Conservation (phyloP, 257 asterid genomes). For the Salvia rosmarinus region DNA sequence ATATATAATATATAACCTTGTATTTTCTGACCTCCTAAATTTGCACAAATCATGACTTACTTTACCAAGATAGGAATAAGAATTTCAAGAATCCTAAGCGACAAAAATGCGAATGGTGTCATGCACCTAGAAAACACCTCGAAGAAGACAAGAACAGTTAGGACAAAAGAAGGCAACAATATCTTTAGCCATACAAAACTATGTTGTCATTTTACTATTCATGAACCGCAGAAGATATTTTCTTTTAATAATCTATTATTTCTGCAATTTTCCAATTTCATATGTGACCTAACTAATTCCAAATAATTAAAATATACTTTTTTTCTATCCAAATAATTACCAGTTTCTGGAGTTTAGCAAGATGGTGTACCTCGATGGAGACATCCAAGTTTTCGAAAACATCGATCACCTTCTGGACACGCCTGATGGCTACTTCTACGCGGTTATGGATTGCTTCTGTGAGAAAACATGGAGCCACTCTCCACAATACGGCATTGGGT, state of each 20-base stretch:
- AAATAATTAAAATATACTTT: not conserved
- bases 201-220: not conserved
- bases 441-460: constrained; percentile 61
- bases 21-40: not conserved
- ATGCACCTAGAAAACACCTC: constrained; percentile 14
- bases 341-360: constrained; percentile 56
- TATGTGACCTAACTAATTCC: not conserved
- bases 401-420: constrained; percentile 57
- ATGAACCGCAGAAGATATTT: not conserved
- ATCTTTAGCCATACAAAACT: constrained; percentile 24
- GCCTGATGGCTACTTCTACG: constrained; percentile 52
- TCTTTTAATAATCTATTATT: not conserved
- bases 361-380: constrained; percentile 66
- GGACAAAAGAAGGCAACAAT: constrained; percentile 25
- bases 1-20: not conserved
- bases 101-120: constrained; percentile 26
- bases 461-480: constrained; percentile 68
- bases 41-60: not conserved
- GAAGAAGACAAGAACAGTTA: constrained; percentile 13
- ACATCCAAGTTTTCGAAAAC: constrained; percentile 60
- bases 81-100: not conserved
- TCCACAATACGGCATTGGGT: constrained; percentile 48
- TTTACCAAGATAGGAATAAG: not conserved
- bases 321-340: not conserved
- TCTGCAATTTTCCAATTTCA: not conserved